Conservation (phyloP, 2,329 filamentous ascomycete genomes). For the Monilinia fructigena region DNA sequence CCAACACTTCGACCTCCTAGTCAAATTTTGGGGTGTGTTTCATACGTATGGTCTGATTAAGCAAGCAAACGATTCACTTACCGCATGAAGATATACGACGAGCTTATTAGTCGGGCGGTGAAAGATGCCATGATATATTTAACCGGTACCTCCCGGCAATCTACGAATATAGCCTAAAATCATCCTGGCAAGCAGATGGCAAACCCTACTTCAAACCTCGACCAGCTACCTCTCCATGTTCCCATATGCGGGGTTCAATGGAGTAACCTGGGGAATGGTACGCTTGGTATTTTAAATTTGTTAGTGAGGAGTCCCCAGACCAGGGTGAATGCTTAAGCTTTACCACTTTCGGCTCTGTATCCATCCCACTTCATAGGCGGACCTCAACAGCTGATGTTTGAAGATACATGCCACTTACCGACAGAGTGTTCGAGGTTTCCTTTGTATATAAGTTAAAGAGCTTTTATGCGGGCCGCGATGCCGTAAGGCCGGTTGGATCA, state of each 20-base stretch:
- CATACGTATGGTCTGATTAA: background rate
- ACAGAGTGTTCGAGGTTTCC: slow-evolving; percentile 12
- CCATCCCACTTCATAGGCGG: background rate
- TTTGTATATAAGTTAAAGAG: background rate
- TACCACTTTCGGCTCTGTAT: background rate
- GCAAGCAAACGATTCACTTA: background rate
- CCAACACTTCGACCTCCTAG: background rate
- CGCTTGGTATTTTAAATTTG: background rate
- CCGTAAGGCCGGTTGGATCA: slow-evolving; percentile 9
- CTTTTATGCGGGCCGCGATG: slow-evolving; percentile 9
- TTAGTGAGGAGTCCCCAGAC: slow-evolving; percentile 9
- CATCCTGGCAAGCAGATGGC: background rate
- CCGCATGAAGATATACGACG: slow-evolving; percentile 17
- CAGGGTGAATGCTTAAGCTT: background rate
- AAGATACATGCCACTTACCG: slow-evolving; percentile 7
- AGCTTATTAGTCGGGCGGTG: slow-evolving; percentile 14
- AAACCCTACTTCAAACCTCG: background rate
- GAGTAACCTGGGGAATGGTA: slow-evolving; percentile 21
- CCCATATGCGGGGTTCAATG: slow-evolving; percentile 8
- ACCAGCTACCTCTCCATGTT: background rate
- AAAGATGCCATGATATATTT: slow-evolving; percentile 6
- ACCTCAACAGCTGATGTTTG: slow-evolving; percentile 5
- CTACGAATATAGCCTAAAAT: slow-evolving; percentile 10
- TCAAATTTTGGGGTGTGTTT: background rate
- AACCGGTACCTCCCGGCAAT: slow-evolving; percentile 10